A percentile compares a stretch with the other conserved stretches of the same genome.
These are phyloP conservation scores for Fraxinus nigra DNA, from an alignment of 305 asterid genomes.

Conservation along the genomic window DNA sequence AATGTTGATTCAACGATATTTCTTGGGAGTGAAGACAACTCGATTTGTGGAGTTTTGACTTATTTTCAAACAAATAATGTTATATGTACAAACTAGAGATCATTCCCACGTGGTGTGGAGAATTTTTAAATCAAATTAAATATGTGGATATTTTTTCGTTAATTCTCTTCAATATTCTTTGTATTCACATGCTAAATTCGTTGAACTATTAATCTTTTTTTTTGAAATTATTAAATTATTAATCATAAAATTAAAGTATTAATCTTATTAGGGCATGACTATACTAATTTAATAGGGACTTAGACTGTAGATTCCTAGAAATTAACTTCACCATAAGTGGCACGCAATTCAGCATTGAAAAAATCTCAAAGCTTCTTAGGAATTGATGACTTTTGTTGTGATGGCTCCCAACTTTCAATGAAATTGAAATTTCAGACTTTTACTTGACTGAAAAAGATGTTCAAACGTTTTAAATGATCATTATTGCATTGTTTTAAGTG, in stretches of 20 bases:
- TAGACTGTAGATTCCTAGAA: neutral
- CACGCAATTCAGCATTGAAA: neutral
- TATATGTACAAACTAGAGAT: too few species aligned
- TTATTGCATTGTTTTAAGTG: neutral
- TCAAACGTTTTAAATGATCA: conserved; percentile 4
- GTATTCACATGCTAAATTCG: neutral
- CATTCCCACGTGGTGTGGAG: too few species aligned
- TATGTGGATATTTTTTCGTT: neutral
- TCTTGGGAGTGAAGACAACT: too few species aligned
- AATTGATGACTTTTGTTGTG: conserved; percentile 25
- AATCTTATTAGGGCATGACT: neutral
- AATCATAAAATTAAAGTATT: neutral
- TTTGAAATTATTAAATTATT: neutral
- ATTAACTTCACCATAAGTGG: neutral
- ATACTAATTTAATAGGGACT: neutral
- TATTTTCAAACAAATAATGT: too few species aligned
- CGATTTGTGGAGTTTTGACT: too few species aligned
- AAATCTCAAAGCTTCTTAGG: neutral
- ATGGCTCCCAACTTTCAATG: conserved; percentile 25
- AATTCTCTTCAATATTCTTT: neutral
- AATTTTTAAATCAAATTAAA: too few species aligned
- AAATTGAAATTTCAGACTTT: neutral
- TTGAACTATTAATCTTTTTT: neutral
- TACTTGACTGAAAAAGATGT: conserved; percentile 3
- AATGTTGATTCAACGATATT: too few species aligned